Base-by-base conservation (phyloP, 1,284 basidiomycete species). In the Psilocybe mexicana region DNA sequence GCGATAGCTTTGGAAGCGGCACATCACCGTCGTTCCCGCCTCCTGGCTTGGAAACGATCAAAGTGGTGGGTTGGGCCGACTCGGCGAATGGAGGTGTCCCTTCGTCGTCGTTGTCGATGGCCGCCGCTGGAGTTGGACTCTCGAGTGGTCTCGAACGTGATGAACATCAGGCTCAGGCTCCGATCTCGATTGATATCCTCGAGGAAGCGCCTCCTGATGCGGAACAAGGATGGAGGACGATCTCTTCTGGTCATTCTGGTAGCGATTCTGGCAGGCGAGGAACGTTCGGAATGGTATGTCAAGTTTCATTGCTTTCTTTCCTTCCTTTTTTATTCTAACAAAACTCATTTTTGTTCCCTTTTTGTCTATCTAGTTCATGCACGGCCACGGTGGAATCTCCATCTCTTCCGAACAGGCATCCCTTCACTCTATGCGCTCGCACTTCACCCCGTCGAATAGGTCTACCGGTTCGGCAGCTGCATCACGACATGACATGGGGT, bases 171-270 rank as follows among this genome's bases (percentile, higher is more conserved):
- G 38, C 12, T 40, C 38, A 40, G 38, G 38, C 12, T 40, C 35
- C 35, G 35, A 40, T 40, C 38, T 40, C 38, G 3, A 40, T 40
- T 14, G 85, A 88, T 64, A 66, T 87, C 5, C 71, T 87, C 10
- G 87, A 89, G 58, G 84, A 87, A 35, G 83, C 77, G 26, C 87
- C 87, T 5, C 87, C 87, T 1, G 65, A 65, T 54, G 81, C 87
- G 30, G 75, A 76, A 14, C 79, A 79, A 54, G 72, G 76, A 2
- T 89, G 87, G 87, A 75, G 80, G 57, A 73, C 73, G 10, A 71
- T 88, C 61, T 73, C 84, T 8, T 62, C 71, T n/a, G 65, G 67
- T 14, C 54, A 64, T 52, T 60, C 61, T 8, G 67, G 70, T 26
- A 74, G 71, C 43, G 61, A 67, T 36, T 68, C 72, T 50, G 75